phyloP scores from a whole-genome alignment of 2,329 filamentous ascomycete genomes.

The Nemania sp. region DNA sequence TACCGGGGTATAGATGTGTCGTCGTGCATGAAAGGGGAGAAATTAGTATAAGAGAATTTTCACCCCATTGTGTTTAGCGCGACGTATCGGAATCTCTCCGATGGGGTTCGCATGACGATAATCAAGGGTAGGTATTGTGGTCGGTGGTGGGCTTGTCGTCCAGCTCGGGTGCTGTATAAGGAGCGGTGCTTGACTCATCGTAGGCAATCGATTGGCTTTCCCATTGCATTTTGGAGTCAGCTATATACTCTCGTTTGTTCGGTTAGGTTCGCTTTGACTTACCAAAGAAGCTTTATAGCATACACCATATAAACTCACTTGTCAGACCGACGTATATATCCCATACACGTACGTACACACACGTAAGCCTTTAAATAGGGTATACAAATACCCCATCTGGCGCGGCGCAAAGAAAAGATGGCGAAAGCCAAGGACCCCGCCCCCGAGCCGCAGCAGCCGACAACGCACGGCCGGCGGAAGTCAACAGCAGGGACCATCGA shows the following conservation, averaged over 20 bases:
- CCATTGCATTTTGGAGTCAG: no score
- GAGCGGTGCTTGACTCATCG: neutral
- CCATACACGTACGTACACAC: neutral
- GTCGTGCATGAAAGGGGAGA: constrained; percentile 10
- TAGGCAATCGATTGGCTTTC: no score
- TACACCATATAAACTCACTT: no score
- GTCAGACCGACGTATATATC: no score
- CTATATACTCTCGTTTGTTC: no score
- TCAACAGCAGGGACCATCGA: constrained; percentile 58
- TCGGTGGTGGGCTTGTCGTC: neutral
- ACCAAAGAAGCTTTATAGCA: no score
- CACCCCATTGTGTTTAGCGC: neutral
- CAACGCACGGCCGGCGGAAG: constrained; percentile 24
- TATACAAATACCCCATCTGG: no score
- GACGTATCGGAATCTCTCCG: neutral
- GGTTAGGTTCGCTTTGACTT: no score
- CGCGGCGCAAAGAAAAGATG: no score
- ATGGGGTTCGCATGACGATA: constrained; percentile 4
- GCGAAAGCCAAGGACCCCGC: neutral
- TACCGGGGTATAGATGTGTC: neutral
- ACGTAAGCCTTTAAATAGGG: no score
- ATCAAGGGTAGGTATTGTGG: neutral
- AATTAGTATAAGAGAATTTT: neutral
- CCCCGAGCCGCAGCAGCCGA: neutral
- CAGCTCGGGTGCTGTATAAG: neutral